Conservation (phyloP, 139 green algal genomes). For the Chlorella sp. region DNA sequence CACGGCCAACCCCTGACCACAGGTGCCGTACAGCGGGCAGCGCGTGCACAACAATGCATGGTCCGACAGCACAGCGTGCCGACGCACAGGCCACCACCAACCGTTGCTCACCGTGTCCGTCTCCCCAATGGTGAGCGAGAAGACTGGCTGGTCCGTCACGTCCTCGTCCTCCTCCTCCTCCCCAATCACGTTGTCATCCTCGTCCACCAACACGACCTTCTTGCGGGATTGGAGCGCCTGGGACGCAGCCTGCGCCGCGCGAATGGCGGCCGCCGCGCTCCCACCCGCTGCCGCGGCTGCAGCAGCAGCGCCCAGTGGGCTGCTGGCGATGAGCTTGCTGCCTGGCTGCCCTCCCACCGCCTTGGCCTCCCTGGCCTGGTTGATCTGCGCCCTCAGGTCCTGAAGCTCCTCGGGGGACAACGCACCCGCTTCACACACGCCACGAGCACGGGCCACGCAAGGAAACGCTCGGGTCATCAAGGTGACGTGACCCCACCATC, state of each 20-base stretch:
- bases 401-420: background rate
- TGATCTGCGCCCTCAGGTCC: background rate
- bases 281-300: background rate
- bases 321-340: no score
- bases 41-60: no score
- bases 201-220: slow-evolving; percentile 7
- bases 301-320: no score
- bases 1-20: no score
- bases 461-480: background rate
- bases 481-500: background rate
- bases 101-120: slow-evolving; percentile 1
- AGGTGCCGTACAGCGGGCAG: no score
- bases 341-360: background rate
- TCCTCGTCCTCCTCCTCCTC: slow-evolving; percentile 16
- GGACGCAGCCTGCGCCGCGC: no score
- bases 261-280: background rate
- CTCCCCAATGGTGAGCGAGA: slow-evolving; percentile 8
- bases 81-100: no score
- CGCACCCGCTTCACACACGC: background rate
- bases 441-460: background rate
- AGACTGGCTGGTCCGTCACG: slow-evolving; percentile 1
- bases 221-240: no score
- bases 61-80: no score
- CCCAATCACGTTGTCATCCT: slow-evolving; percentile 13
- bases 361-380: background rate